These are phyloP conservation scores for Cercospora sp. DNA, from an alignment of 2,329 filamentous ascomycete genomes.

Conservation along the genomic window DNA sequence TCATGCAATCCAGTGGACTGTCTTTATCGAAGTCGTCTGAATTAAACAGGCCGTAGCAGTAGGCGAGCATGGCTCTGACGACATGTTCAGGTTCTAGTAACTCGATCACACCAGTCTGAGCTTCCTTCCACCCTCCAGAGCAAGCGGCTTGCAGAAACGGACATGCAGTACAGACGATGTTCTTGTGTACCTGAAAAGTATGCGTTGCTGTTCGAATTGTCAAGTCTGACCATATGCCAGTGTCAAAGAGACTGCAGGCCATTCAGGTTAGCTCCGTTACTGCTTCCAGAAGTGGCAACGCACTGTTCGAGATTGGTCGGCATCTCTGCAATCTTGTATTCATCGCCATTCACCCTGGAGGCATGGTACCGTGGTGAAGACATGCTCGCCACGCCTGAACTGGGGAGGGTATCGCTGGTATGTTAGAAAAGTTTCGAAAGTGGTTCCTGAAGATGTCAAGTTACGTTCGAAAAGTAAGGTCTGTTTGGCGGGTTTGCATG, in stretches of 20 bases:
- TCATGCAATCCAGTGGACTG: no score
- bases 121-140: background rate
- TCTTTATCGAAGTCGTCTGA: background rate
- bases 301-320: background rate
- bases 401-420: no score
- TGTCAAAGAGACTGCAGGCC: background rate
- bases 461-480: no score
- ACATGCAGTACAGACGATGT: constrained; percentile 1
- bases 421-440: no score
- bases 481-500: no score
- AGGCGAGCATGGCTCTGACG: background rate
- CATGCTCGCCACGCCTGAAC: background rate
- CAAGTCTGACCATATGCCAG: constrained; percentile 7
- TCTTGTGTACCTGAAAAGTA: constrained; percentile 9
- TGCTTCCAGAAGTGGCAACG: background rate
- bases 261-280: background rate
- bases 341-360: background rate
- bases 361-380: background rate
- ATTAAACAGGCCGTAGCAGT: background rate
- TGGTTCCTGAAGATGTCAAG: no score
- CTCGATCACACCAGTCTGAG: background rate
- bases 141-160: constrained; percentile 8
- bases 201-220: background rate
- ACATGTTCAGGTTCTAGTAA: background rate
- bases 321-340: background rate